Percentiles rank a stretch among this genome's conserved stretches.
phyloP scores from a whole-genome alignment of 495 filamentous ascomycete genomes.

The Penicillium riverlandense region DNA sequence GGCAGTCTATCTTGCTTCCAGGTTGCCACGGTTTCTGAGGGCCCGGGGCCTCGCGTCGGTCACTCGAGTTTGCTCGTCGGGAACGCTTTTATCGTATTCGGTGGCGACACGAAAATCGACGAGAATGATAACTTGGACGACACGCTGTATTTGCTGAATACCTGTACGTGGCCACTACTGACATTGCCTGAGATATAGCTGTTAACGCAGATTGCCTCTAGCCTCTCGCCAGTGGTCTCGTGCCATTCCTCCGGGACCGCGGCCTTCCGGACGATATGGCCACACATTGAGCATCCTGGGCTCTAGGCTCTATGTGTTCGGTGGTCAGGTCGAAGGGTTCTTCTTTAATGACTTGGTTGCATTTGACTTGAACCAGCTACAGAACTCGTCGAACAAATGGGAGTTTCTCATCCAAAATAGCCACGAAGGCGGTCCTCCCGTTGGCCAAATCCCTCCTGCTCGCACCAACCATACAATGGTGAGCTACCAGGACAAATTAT shows the following conservation, averaged over 20 bases:
- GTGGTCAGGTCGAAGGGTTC: constrained; percentile 92
- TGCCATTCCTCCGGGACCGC: constrained; percentile 72
- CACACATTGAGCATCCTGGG: constrained; percentile 94
- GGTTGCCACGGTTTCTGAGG: constrained; percentile 83
- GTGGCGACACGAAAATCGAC: constrained; percentile 95
- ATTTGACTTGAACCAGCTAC: constrained; percentile 91
- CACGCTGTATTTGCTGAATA: constrained; percentile 94
- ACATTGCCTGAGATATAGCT: not conserved
- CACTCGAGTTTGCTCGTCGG: constrained; percentile 92
- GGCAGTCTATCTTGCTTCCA: constrained; percentile 86
- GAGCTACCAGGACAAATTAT: constrained; percentile 89
- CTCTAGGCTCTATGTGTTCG: constrained; percentile 94
- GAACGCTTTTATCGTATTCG: constrained; percentile 98
- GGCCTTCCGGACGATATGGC: constrained; percentile 88
- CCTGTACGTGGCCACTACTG: constrained; percentile 56
- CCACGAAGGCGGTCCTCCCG: constrained; percentile 57
- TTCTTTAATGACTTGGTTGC: constrained; percentile 98
- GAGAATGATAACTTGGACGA: constrained; percentile 87
- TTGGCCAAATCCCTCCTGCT: constrained; percentile 72
- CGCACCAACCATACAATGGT: constrained; percentile 93
- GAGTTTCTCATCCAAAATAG: constrained; percentile 77
- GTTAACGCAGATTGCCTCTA: constrained; percentile 19
- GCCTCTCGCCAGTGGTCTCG: constrained; percentile 97
- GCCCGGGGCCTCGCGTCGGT: constrained; percentile 90
- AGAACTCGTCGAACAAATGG: constrained; percentile 84